phyloP scores from a whole-genome alignment of 345 rosid genomes.

The Heritiera littoralis region DNA sequence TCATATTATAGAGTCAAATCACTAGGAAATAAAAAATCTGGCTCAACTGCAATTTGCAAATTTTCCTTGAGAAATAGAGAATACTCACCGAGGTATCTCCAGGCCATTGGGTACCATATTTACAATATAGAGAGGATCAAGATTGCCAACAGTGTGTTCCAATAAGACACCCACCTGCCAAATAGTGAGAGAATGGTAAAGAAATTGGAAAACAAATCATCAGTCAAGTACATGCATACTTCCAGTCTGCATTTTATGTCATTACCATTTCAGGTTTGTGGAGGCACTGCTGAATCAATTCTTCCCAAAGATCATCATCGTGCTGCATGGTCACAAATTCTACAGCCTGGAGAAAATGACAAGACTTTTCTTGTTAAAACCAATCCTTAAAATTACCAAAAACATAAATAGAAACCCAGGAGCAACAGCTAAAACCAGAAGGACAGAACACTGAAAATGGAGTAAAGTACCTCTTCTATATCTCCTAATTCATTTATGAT shows the following conservation, averaged over 20 bases:
- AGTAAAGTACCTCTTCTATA: slow-evolving; percentile 78
- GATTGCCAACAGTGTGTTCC: slow-evolving; percentile 99
- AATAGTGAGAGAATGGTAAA: slow-evolving; percentile 15
- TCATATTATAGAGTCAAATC: not conserved
- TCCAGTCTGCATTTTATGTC: not conserved
- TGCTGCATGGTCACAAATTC: slow-evolving; percentile 97
- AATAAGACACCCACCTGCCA: slow-evolving; percentile 88
- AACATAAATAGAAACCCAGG: slow-evolving; percentile 16
- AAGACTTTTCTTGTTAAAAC: slow-evolving; percentile 12
- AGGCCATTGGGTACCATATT: slow-evolving; percentile 97
- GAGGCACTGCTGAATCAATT: slow-evolving; percentile 88
- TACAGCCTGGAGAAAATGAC: slow-evolving; percentile 74
- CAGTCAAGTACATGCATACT: not conserved
- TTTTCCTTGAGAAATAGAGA: not conserved
- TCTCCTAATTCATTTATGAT: slow-evolving; percentile 91
- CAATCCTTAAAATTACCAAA: slow-evolving; percentile 20
- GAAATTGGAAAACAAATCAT: not conserved
- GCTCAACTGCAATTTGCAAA: not conserved
- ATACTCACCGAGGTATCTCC: slow-evolving; percentile 95
- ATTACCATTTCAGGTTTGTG: slow-evolving; percentile 96
- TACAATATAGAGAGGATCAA: slow-evolving; percentile 94
- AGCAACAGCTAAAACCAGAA: slow-evolving; percentile 16
- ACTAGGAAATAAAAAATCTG: not conserved
- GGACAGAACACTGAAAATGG: slow-evolving; percentile 4
- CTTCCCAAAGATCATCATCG: slow-evolving; percentile 99